Base-by-base conservation (phyloP, 306 rosid genomes). In the Crotalaria pallida region DNA sequence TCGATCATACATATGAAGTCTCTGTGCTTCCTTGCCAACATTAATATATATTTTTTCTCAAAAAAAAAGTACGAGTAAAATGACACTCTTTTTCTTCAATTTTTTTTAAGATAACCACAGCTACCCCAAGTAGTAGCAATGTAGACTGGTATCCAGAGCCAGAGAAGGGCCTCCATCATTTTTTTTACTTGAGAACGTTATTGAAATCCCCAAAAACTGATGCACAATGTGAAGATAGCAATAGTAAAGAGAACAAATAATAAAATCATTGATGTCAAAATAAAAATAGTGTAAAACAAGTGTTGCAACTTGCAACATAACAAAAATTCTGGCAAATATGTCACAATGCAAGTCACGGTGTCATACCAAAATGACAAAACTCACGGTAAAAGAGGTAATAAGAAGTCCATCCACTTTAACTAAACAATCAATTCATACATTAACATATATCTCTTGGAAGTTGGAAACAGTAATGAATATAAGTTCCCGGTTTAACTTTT, bases 321-420 rank as follows among this genome's bases (percentile, higher is more conserved):
- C 38, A 33, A 6, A 33, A 33, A 33, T 10, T 26, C 29, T n/a
- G n/a, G 5, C 0, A 13, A 58, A 69, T 34, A 43, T 66, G 60
- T 47, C 63, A 57, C 27, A 50, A 65, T 57, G 18, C 50, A 61
- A 57, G 22, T 77, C 44, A 18, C 59, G 19, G 50, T 65, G 50
- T 2, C 56, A n/a, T n/a, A n/a, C n/a, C 58, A 53, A 74, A 67
- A 51, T 53, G 79, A 51, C 10, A 33, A 70, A 62, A 91, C 97
- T 91, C 98, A 24, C n/a, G 88, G 78, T 56, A 90, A 69, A 3
- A 55, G 98, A 90, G 74, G 86, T 83, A 75, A 94, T 67, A 19
- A 94, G 81, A 63, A 90, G 79, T 74, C 88, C 95, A 77, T 91
- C 99, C 61, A 94, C 85, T 85, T 94, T 87, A 71, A 87, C 99